phyloP scores from a whole-genome alignment of 768 basidiomycete genomes.

The Baorangia bicolor region DNA sequence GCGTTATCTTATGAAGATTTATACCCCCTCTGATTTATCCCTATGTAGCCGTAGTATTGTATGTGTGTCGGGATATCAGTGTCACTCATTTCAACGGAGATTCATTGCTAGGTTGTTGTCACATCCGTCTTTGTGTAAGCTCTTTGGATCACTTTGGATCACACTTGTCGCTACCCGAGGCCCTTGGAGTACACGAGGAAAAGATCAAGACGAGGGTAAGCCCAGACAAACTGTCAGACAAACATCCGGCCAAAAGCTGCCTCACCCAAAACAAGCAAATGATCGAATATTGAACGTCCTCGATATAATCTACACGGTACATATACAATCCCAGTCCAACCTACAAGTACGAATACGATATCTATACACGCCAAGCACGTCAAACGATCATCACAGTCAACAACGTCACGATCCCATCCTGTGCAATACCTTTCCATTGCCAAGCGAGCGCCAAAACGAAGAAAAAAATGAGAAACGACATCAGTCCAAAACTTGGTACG shows the following conservation, averaged over 20 bases:
- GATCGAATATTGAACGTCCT: no score
- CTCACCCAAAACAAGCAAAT: not conserved
- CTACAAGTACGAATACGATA: not conserved
- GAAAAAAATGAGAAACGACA: no score
- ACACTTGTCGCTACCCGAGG: no score
- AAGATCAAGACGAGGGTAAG: no score
- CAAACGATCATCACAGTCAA: conserved; percentile 50
- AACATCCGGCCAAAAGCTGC: no score
- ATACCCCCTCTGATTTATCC: conserved; percentile 14
- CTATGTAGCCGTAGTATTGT: conserved; percentile 21
- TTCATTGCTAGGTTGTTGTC: not conserved
- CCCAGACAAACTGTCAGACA: no score
- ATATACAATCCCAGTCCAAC: not conserved
- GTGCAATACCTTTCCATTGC: conserved; percentile 47
- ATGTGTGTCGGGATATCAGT: conserved; percentile 5
- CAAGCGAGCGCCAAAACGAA: not conserved
- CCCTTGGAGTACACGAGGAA: no score
- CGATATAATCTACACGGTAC: no score
- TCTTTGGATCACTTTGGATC: not conserved
- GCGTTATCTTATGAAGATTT: conserved; percentile 25
- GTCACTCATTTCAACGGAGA: conserved; percentile 7
- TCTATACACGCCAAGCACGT: not conserved
- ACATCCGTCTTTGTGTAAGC: no score
- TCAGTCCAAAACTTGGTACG: not conserved
- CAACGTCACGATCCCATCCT: conserved; percentile 55